Evolutionary conservation across 306 rosid genomes (phyloP).

Genomic region (Clitoria ternatea): DNA sequence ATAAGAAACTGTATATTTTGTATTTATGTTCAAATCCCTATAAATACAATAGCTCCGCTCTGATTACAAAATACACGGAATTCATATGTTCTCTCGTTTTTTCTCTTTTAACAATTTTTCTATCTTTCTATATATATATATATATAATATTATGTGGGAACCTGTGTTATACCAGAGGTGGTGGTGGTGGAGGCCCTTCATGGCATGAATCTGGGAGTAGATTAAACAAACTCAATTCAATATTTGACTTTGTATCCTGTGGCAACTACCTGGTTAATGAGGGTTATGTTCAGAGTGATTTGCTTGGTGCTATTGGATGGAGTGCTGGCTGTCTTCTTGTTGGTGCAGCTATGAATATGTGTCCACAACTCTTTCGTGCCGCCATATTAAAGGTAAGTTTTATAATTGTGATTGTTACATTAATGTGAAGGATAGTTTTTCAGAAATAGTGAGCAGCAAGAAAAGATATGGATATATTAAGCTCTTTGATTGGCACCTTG

Average conservation of each 20-base stretch:
- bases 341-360: constrained; percentile 74
- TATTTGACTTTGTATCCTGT: constrained; percentile 73
- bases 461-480: constrained; percentile 10
- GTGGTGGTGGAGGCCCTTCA: constrained; percentile 60
- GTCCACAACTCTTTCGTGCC: constrained; percentile 71
- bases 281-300: constrained; percentile 56
- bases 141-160: not conserved
- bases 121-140: not conserved
- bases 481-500: not conserved
- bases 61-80: too few relatives aligned
- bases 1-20: too few relatives aligned
- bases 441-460: not conserved
- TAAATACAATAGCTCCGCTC: too few relatives aligned
- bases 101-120: too few relatives aligned
- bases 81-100: too few relatives aligned
- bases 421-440: not conserved
- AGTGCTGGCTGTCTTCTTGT: constrained; percentile 91
- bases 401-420: not conserved
- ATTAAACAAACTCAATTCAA: constrained; percentile 63
- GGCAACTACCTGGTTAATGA: constrained; percentile 64
- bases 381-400: constrained; percentile 69
- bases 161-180: constrained; percentile 59
- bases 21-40: too few relatives aligned
- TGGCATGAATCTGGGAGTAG: constrained; percentile 86
- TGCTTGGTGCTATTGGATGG: constrained; percentile 66